Evolutionary conservation across 2,329 filamentous ascomycete genomes (phyloP).

Genomic region (Penicillium italicum): DNA sequence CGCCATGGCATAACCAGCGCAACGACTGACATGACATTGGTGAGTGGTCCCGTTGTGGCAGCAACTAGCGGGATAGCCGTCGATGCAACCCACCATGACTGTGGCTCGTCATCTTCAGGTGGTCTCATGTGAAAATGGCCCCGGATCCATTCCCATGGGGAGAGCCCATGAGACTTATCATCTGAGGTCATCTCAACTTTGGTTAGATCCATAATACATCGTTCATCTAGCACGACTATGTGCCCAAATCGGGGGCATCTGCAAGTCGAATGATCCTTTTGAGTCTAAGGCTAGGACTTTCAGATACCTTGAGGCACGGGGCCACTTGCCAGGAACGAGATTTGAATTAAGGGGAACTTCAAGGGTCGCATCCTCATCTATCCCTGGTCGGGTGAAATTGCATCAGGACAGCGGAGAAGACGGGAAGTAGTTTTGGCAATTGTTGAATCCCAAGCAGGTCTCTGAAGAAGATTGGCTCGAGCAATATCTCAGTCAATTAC

Average conservation of each 20-base stretch:
- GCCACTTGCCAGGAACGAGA: not conserved
- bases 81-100: slow-evolving; percentile 51
- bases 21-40: slow-evolving; percentile 82
- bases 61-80: slow-evolving; percentile 70
- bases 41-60: slow-evolving; percentile 78
- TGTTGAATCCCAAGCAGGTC: not conserved
- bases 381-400: slow-evolving; percentile 2
- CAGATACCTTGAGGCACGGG: not conserved
- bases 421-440: not conserved
- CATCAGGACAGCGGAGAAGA: not conserved
- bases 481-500: not conserved
- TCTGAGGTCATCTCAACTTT: slow-evolving; percentile 1
- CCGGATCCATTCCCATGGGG: slow-evolving; percentile 20
- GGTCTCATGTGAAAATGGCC: slow-evolving; percentile 35
- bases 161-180: not conserved
- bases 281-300: not conserved
- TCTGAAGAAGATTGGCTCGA: not conserved
- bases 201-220: slow-evolving; percentile 18
- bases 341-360: not conserved
- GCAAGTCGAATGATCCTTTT: not conserved
- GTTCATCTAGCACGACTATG: slow-evolving; percentile 6
- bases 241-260: not conserved
- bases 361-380: slow-evolving; percentile 1
- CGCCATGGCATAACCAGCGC: slow-evolving; percentile 80
- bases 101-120: slow-evolving; percentile 42